These are phyloP conservation scores for Colletotrichum simmondsii DNA, from an alignment of 2,329 filamentous ascomycete species.

Conservation along the genomic window DNA sequence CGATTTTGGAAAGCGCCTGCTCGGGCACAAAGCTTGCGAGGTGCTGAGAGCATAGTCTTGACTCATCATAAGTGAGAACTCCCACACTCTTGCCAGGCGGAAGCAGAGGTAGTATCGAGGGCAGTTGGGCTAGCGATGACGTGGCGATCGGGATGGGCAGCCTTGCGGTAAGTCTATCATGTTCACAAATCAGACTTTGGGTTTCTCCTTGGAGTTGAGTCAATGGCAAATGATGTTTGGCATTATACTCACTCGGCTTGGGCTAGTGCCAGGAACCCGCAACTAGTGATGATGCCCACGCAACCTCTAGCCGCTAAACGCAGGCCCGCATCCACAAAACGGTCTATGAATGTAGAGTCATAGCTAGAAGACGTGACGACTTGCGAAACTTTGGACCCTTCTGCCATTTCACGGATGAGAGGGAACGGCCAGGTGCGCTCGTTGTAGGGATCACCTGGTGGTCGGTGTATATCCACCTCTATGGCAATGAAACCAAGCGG, in stretches of 20 bases:
- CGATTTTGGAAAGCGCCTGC: background rate
- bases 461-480: background rate
- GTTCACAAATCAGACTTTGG: background rate
- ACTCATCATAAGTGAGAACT: background rate
- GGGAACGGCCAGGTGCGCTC: background rate
- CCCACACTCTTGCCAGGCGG: background rate
- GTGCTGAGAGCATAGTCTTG: background rate
- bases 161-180: background rate
- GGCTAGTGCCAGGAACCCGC: background rate
- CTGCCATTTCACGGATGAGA: background rate
- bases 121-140: background rate
- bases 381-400: background rate
- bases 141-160: background rate
- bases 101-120: background rate
- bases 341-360: background rate
- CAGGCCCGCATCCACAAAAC: background rate
- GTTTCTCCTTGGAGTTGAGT: background rate
- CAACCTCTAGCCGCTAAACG: background rate
- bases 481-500: background rate
- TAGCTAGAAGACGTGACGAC: background rate
- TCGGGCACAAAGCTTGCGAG: background rate
- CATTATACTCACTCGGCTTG: background rate
- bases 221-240: background rate
- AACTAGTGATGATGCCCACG: background rate
- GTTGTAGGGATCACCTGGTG: background rate